Percentiles rank a stretch among this genome's conserved stretches.
phyloP scores from a whole-genome alignment of 2,329 filamentous ascomycete species.

The Talaromyces verruculosus region DNA sequence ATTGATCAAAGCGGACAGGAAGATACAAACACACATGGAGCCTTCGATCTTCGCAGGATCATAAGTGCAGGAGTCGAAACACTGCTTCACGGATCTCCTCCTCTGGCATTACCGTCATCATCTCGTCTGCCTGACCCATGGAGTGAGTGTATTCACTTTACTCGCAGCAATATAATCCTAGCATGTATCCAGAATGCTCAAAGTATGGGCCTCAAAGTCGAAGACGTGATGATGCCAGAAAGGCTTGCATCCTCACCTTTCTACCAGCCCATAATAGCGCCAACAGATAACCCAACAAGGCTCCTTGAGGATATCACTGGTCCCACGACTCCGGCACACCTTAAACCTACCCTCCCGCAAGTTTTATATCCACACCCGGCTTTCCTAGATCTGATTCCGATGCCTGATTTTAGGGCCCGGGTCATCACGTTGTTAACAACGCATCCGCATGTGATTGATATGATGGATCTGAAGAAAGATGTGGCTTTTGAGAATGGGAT shows the following conservation, averaged over 20 bases:
- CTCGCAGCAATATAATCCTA: background rate
- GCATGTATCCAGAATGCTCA: slow-evolving; percentile 8
- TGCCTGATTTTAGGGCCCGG: slow-evolving; percentile 35
- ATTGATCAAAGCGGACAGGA: background rate
- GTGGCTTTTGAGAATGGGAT: slow-evolving; percentile 35
- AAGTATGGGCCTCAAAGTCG: slow-evolving; percentile 1
- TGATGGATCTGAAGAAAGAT: slow-evolving; percentile 41
- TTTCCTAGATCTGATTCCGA: slow-evolving; percentile 39
- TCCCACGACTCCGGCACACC: slow-evolving; percentile 33
- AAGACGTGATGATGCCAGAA: slow-evolving; percentile 21
- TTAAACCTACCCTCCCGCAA: slow-evolving; percentile 41
- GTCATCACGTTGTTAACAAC: slow-evolving; percentile 36
- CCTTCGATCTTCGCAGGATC: slow-evolving; percentile 28
- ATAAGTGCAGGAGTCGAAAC: slow-evolving; percentile 16
- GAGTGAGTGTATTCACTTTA: slow-evolving; percentile 3
- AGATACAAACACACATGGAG: slow-evolving; percentile 3
- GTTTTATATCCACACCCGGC: slow-evolving; percentile 42
- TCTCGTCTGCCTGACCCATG: slow-evolving; percentile 2
- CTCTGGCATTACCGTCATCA: background rate
- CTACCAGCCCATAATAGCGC: slow-evolving; percentile 24
- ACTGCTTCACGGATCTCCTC: background rate
- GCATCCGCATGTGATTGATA: slow-evolving; percentile 33
- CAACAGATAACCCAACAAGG: background rate
- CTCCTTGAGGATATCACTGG: slow-evolving; percentile 28
- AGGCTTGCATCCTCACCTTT: slow-evolving; percentile 36